Evolutionary conservation across 768 basidiomycete genomes (phyloP), one percentile per base, ranked within the genome.

Genomic region (Infundibulicybe gibba): DNA sequence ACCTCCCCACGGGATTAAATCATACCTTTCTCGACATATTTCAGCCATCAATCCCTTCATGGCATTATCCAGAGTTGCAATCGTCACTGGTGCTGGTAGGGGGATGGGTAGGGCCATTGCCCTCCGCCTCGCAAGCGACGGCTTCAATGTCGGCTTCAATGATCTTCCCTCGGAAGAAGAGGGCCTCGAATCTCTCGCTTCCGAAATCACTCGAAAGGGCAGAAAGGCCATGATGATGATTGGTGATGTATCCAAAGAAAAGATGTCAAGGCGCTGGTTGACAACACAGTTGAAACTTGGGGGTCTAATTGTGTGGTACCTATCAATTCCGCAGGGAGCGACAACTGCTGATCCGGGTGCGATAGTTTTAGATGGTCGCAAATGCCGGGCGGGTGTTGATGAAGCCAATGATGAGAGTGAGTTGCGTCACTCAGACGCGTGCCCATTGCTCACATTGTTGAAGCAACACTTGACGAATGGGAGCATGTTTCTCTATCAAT

Each of bases 401-500:
- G 35, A n/a, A 14, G 14, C 17, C 35, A 6, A n/a, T 38, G 35
- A 10, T 19, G 35, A 38, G 35, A 38, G 35, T 38, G 10, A 20
- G 45, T 42, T n/a, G 45, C 17, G 13, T 44, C 47, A 16, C n/a
- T 10, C 35, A 10, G 6, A 19, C 35, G 35, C 17, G 10, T 38
- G 35, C 35, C 14, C n/a, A 19, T 38, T 3, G 10, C 14, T 14
- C 14, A 19, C 35, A 38, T 10, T 38, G 3, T n/a, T 10, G 17
- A 41, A 69, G 77, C 66, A 3, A 55, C 58, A 3, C 40, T 64
- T 1, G 61, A 70, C 8, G 61, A 68, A 0, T 74, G 65, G 68
- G 69, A 81, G 55, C 61, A 55, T 55, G 34, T 64, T 63, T 76
- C 49, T 64, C 69, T 4, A 64, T 84, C 53, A 85, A 86, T 54